phyloP scores from a whole-genome alignment of 2,329 filamentous ascomycete genomes.

The Pestalotiopsis sp. region DNA sequence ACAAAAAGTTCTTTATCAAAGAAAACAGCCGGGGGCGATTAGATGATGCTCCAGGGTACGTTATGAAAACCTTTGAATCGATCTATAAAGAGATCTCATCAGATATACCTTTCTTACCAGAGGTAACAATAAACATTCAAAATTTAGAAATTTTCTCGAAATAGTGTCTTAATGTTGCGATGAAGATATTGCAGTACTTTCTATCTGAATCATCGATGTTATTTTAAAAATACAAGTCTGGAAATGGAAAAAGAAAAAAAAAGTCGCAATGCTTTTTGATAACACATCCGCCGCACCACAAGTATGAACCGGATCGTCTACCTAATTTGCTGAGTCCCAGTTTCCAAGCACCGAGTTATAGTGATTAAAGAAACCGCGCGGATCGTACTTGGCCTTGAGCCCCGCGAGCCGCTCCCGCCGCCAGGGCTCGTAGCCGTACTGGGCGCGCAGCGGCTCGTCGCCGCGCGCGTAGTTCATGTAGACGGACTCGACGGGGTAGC shows the following conservation, averaged over 20 bases:
- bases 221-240: not conserved
- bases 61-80: no score
- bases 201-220: no score
- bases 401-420: not conserved
- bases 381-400: conserved; percentile 6
- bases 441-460: not conserved
- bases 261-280: not conserved
- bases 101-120: no score
- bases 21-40: not conserved
- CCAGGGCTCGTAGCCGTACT: conserved; percentile 1
- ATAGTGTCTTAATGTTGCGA: no score
- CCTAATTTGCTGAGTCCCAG: not conserved
- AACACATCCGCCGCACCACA: not conserved
- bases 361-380: conserved; percentile 2
- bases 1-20: not conserved
- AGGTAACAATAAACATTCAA: no score
- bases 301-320: not conserved
- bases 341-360: not conserved
- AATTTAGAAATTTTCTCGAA: no score
- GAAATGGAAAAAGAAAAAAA: not conserved
- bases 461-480: conserved; percentile 2
- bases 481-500: not conserved
- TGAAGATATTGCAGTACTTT: no score
- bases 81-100: no score
- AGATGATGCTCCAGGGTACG: no score